A percentile compares a stretch with the other conserved stretches of the same genome.
Evolutionary conservation across 2,329 filamentous ascomycete species (phyloP).

Genomic region (Drechslera avenae): DNA sequence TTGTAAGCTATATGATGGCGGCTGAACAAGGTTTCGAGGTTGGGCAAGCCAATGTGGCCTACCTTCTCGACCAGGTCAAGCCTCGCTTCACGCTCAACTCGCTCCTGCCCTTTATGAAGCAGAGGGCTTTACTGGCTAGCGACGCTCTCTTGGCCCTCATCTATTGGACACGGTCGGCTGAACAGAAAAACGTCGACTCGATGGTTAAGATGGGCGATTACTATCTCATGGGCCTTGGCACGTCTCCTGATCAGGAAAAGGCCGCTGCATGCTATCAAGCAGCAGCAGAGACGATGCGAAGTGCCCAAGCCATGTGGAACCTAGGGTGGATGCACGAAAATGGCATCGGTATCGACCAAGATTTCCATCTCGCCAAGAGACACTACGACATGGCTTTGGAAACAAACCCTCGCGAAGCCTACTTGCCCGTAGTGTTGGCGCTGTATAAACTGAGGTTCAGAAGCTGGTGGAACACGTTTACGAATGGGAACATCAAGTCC

Average conservation of each 20-base stretch:
- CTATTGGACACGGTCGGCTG: constrained; percentile 93
- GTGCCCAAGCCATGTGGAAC: constrained; percentile 95
- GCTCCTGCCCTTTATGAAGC: constrained; percentile 54
- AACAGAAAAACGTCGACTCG: constrained; percentile 90
- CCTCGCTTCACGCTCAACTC: constrained; percentile 59
- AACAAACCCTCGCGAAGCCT: constrained; percentile 84
- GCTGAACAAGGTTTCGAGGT: constrained; percentile 92
- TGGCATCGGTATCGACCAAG: constrained; percentile 87
- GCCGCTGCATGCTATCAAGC: constrained; percentile 92
- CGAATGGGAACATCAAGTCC: constrained; percentile 86
- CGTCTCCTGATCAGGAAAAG: constrained; percentile 72
- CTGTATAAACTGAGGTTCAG: constrained; percentile 81
- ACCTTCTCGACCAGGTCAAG: constrained; percentile 72
- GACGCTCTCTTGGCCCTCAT: constrained; percentile 75
- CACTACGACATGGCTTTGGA: constrained; percentile 93
- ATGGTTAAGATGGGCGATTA: constrained; percentile 99
- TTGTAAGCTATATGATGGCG: constrained; percentile 82
- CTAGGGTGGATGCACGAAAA: constrained; percentile 99
- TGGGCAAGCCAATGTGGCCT: constrained; percentile 88
- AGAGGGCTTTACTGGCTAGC: constrained; percentile 55
- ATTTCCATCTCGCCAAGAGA: constrained; percentile 95
- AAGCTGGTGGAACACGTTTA: constrained; percentile 94
- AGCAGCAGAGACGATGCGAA: constrained; percentile 87
- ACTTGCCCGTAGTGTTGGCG: constrained; percentile 87
- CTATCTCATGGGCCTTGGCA: constrained; percentile 82